These are phyloP conservation scores for Helicocarpus griseus DNA, from an alignment of 2,329 filamentous ascomycete genomes.

Conservation along the genomic window DNA sequence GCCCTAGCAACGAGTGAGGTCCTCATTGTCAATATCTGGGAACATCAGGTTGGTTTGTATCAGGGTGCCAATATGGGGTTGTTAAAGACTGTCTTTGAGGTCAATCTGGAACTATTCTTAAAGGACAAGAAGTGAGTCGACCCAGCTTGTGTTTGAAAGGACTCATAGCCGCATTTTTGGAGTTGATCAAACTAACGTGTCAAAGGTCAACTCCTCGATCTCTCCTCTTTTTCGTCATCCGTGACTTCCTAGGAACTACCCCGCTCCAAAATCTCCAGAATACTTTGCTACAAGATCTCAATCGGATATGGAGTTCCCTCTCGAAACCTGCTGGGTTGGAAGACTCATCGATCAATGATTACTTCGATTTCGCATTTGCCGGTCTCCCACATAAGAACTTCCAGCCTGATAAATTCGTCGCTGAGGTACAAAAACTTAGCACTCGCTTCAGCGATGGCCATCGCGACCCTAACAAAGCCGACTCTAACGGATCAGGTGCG, in stretches of 20 bases:
- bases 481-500: constrained; percentile 57
- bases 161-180: background rate
- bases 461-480: constrained; percentile 54
- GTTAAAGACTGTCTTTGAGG: constrained; percentile 97
- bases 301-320: constrained; percentile 84
- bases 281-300: constrained; percentile 81
- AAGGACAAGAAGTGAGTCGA: constrained; percentile 77
- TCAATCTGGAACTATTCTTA: constrained; percentile 92
- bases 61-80: constrained; percentile 98
- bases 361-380: constrained; percentile 97
- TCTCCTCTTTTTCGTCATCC: constrained; percentile 95
- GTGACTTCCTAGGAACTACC: constrained; percentile 88
- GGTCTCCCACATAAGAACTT: constrained; percentile 94
- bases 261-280: constrained; percentile 82
- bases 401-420: constrained; percentile 80
- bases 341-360: constrained; percentile 82
- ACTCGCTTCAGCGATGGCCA: constrained; percentile 74
- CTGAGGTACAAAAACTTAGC: constrained; percentile 70
- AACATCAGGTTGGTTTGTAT: constrained; percentile 95
- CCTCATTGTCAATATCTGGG: constrained; percentile 97
- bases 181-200: constrained; percentile 1
- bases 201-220: constrained; percentile 73
- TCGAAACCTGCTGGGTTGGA: constrained; percentile 87
- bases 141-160: background rate
- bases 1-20: constrained; percentile 96